Evolutionary conservation across 1,139 yeast genomes (phyloP).

Genomic region (Scheffersomyces stambukii): DNA sequence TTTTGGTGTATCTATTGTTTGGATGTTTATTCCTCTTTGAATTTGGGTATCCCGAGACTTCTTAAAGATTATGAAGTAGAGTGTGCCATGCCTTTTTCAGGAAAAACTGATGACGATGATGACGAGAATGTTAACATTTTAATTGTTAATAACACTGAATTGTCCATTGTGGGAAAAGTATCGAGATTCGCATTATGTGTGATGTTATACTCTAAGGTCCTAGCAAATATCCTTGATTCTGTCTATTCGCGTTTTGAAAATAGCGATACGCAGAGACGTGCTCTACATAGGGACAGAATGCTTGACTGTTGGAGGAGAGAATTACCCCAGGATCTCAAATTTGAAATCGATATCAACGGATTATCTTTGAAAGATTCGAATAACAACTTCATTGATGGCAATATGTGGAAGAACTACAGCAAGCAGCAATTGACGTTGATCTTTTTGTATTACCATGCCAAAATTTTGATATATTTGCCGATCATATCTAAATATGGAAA

Average conservation of each 20-base stretch:
- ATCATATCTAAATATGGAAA: constrained; percentile 50
- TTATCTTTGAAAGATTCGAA: constrained; percentile 38
- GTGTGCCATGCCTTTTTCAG: constrained; percentile 76
- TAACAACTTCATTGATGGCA: constrained; percentile 14
- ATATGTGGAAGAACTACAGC: constrained; percentile 25
- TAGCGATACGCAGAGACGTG: constrained; percentile 31
- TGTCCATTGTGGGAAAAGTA: constrained; percentile 67
- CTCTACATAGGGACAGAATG: constrained; percentile 58
- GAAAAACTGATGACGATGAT: constrained; percentile 43
- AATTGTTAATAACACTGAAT: constrained; percentile 52
- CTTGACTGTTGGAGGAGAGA: constrained; percentile 79
- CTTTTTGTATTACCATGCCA: constrained; percentile 73
- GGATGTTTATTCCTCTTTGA: constrained; percentile 72
- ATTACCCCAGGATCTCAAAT: constrained; percentile 56
- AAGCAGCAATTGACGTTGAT: constrained; percentile 59
- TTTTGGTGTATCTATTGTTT: constrained; percentile 83
- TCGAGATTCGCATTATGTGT: constrained; percentile 57
- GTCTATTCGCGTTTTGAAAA: constrained; percentile 48
- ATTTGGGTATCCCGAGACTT: constrained; percentile 77
- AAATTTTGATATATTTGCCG: constrained; percentile 76
- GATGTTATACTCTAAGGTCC: constrained; percentile 67
- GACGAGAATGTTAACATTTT: constrained; percentile 51
- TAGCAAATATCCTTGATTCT: constrained; percentile 71
- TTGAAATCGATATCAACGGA: constrained; percentile 68
- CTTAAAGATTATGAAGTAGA: constrained; percentile 79